phyloP scores from a whole-genome alignment of 2,329 filamentous ascomycete species.

The Alternaria novae-zelandiae region DNA sequence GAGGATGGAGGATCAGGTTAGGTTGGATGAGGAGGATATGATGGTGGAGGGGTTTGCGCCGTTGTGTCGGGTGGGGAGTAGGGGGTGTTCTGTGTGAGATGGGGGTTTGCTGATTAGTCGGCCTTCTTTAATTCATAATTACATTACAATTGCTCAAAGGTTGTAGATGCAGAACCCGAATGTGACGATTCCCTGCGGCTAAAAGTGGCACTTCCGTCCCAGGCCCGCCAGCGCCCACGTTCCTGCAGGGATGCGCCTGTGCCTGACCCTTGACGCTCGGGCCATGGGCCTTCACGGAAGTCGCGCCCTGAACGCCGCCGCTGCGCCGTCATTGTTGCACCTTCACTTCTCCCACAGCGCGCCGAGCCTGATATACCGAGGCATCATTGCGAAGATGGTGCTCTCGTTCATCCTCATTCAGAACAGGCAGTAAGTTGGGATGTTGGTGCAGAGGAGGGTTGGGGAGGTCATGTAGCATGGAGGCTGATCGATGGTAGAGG shows the following conservation, averaged over 20 bases:
- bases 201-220: slow-evolving; percentile 15
- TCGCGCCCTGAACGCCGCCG: not conserved
- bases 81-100: not conserved
- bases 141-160: no score
- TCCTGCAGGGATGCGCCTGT: slow-evolving; percentile 8
- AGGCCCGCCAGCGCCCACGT: not conserved
- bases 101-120: no score
- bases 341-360: slow-evolving; percentile 1
- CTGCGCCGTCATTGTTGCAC: not conserved
- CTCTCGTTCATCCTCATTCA: slow-evolving; percentile 90
- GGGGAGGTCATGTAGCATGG: not conserved
- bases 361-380: slow-evolving; percentile 9
- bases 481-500: slow-evolving; percentile 70
- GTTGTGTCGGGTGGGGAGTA: slow-evolving; percentile 26
- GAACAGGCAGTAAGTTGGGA: slow-evolving; percentile 74
- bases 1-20: slow-evolving; percentile 5
- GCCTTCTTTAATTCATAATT: no score
- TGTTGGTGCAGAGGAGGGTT: not conserved
- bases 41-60: slow-evolving; percentile 17
- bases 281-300: slow-evolving; percentile 2
- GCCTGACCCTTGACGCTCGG: not conserved
- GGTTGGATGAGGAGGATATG: not conserved
- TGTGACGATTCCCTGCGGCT: slow-evolving; percentile 4
- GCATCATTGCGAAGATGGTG: slow-evolving; percentile 55
- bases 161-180: no score